Percentiles rank a stretch among this genome's conserved stretches.
Conservation (phyloP, 139 green algal species). For the Chlorella sp. region DNA sequence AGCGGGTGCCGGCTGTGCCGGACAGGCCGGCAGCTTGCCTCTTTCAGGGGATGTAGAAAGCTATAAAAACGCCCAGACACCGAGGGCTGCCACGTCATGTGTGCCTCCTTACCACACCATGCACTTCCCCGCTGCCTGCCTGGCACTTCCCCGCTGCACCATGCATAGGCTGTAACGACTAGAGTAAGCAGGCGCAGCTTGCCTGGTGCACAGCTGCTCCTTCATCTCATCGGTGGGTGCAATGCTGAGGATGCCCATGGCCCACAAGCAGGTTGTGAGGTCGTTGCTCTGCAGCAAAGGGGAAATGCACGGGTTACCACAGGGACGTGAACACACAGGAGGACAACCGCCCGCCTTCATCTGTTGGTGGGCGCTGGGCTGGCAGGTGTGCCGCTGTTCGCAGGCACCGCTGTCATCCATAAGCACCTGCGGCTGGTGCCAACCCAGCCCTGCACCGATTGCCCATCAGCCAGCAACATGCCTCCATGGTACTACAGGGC, state of each 20-base stretch:
- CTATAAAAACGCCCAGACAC: too few species aligned
- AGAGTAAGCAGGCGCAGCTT: too few species aligned
- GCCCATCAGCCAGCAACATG: neutral
- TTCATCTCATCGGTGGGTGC: neutral
- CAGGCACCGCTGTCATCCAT: neutral
- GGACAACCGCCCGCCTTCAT: too few species aligned
- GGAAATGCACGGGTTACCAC: neutral
- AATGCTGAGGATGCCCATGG: neutral
- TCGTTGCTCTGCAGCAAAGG: neutral
- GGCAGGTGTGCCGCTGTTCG: neutral
- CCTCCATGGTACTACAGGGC: too few species aligned
- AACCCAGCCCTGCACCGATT: neutral
- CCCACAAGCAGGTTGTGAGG: neutral
- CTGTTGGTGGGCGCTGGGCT: neutral
- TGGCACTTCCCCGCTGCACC: too few species aligned
- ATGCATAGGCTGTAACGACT: too few species aligned
- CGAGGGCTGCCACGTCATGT: too few species aligned
- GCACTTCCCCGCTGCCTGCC: too few species aligned
- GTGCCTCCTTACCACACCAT: too few species aligned
- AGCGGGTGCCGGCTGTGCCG: neutral
- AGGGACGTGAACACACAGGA: too few species aligned
- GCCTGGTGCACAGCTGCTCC: neutral
- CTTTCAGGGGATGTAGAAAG: too few species aligned
- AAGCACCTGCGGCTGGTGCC: neutral
- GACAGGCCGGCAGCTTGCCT: neutral